Conservation (phyloP, 352 stramenopile species). For the Thalassiosira sp. region DNA sequence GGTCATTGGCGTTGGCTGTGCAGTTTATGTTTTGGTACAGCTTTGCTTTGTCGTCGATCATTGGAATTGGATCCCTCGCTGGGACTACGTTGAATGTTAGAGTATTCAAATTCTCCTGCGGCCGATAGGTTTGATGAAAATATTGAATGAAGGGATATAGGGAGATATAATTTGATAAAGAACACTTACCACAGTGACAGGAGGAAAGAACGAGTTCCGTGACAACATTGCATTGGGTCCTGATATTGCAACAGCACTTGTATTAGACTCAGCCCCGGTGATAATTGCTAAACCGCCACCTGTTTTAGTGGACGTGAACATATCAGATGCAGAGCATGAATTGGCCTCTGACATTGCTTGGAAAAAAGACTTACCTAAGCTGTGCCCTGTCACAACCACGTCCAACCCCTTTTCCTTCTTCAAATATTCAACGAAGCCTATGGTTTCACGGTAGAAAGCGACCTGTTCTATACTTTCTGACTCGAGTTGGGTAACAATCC, state of each 20-base stretch:
- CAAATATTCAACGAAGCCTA: conserved; percentile 56
- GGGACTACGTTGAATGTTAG: conserved; percentile 77
- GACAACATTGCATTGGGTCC: conserved; percentile 73
- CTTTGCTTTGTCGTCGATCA: conserved; percentile 64
- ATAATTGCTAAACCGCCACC: conserved; percentile 67
- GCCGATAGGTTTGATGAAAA: not conserved
- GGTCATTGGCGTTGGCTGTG: conserved; percentile 46
- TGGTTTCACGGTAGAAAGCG: conserved; percentile 58
- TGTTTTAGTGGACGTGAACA: not conserved
- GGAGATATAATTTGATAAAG: not conserved
- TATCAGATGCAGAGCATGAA: not conserved
- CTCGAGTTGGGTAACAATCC: conserved; percentile 27
- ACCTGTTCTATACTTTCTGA: conserved; percentile 45
- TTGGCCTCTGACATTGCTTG: conserved; percentile 4
- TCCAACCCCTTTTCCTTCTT: conserved; percentile 33
- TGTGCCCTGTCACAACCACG: conserved; percentile 63
- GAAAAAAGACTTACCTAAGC: conserved; percentile 39
- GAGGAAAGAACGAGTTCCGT: conserved; percentile 57
- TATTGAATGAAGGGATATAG: not conserved
- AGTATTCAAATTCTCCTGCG: conserved; percentile 52
- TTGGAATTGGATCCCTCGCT: conserved; percentile 59
- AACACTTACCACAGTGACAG: conserved; percentile 30
- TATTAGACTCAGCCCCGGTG: conserved; percentile 62
- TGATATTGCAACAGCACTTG: conserved; percentile 66
- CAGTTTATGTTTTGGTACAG: conserved; percentile 73